These are phyloP conservation scores for Quillaja saponaria DNA, from an alignment of 306 rosid species.

Conservation along the genomic window DNA sequence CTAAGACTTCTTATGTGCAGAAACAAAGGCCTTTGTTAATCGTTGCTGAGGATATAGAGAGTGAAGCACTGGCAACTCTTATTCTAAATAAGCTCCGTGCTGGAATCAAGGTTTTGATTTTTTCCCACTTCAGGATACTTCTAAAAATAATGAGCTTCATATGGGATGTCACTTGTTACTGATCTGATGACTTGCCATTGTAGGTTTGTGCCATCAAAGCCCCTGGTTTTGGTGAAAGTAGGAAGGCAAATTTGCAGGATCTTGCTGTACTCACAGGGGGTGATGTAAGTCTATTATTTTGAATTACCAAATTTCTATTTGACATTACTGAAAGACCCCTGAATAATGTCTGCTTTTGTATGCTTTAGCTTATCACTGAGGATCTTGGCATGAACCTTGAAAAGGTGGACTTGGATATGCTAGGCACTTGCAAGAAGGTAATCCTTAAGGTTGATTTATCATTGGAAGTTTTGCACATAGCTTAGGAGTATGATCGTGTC, in stretches of 20 bases:
- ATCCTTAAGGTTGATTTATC: not conserved
- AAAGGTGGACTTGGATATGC: conserved; percentile 54
- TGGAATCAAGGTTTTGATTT: conserved; percentile 80
- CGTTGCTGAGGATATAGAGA: conserved; percentile 88
- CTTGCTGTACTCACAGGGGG: conserved; percentile 94
- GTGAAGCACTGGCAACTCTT: conserved; percentile 87
- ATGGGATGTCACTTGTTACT: conserved; percentile 1
- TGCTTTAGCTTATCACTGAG: conserved; percentile 51
- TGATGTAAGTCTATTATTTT: conserved; percentile 46
- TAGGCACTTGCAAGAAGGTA: conserved; percentile 65
- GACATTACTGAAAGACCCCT: not conserved
- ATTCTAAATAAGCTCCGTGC: conserved; percentile 95
- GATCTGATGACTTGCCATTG: conserved; percentile 13
- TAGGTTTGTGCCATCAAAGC: conserved; percentile 96
- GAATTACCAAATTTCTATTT: not conserved
- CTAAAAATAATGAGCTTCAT: not conserved
- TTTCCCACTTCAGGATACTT: not conserved
- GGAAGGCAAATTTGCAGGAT: conserved; percentile 77
- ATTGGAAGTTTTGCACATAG: not conserved
- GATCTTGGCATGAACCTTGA: conserved; percentile 66
- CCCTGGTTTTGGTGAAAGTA: conserved; percentile 93
- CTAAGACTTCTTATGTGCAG: conserved; percentile 43
- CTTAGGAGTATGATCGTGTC: not conserved
- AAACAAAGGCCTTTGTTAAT: conserved; percentile 82
- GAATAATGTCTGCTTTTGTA: not conserved